Conservation (phyloP, 768 basidiomycete genomes). For the Leccinum olivaceopallidum region DNA sequence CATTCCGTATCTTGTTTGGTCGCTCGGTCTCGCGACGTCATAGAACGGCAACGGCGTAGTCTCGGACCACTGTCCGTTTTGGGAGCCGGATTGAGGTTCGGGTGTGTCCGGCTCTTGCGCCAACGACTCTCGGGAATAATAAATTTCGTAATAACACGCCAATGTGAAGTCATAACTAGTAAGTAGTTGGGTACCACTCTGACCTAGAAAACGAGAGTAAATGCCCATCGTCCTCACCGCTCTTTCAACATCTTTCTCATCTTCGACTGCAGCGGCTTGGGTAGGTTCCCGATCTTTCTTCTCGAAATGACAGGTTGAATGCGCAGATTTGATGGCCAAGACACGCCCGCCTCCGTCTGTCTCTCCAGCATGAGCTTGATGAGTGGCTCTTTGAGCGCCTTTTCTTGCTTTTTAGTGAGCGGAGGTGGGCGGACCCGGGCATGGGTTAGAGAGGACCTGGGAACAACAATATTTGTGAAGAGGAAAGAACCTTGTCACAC, state of each 20-base stretch:
- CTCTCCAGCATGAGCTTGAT: slow-evolving; percentile 43
- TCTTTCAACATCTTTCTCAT: slow-evolving; percentile 43
- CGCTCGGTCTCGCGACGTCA: no score
- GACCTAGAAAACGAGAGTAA: slow-evolving; percentile 4
- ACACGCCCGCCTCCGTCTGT: slow-evolving; percentile 37
- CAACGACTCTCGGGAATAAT: no score
- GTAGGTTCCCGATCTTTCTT: slow-evolving; percentile 40
- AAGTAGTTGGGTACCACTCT: neutral
- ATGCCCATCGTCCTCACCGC: slow-evolving; percentile 15
- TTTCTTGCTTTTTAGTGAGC: slow-evolving; percentile 33
- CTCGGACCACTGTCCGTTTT: no score
- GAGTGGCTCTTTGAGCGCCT: slow-evolving; percentile 35
- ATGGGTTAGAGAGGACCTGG: slow-evolving; percentile 32
- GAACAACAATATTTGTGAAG: slow-evolving; percentile 34
- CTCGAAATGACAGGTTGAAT: slow-evolving; percentile 47
- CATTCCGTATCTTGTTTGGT: no score
- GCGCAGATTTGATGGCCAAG: slow-evolving; percentile 51
- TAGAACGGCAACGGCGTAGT: no score
- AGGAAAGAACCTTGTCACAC: neutral
- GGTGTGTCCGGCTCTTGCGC: no score
- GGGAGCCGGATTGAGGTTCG: no score
- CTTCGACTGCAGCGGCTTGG: slow-evolving; percentile 37
- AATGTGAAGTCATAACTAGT: no score
- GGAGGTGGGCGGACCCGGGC: slow-evolving; percentile 30
- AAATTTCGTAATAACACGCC: no score